Evolutionary conservation across 192 early-diverging fungal genomes (phyloP).

Genomic region (Mortierella hygrophila): DNA sequence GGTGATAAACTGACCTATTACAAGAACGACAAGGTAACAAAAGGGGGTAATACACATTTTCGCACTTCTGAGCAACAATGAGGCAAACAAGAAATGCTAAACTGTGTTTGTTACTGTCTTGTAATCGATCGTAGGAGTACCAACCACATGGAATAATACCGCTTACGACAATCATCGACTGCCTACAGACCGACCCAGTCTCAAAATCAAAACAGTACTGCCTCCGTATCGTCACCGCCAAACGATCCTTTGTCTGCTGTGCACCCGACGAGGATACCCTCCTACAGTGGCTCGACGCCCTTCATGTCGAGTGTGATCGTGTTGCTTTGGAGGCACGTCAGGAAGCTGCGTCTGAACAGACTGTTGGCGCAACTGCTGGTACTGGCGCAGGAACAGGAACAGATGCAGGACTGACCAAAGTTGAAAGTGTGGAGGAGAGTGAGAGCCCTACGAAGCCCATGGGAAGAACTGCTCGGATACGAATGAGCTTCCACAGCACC

Average conservation of each 20-base stretch:
- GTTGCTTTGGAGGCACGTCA: constrained; percentile 38
- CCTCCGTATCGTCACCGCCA: constrained; percentile 67
- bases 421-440: background rate
- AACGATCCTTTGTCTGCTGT: constrained; percentile 66
- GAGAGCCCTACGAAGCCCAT: constrained; percentile 9
- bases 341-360: constrained; percentile 13
- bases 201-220: constrained; percentile 66
- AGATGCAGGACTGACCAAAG: background rate
- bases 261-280: constrained; percentile 60
- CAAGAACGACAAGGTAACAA: constrained; percentile 64
- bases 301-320: constrained; percentile 58
- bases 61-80: too few species aligned
- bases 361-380: background rate
- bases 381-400: background rate
- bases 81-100: background rate
- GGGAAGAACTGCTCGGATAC: constrained; percentile 20
- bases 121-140: constrained; percentile 46
- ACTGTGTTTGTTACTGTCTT: background rate
- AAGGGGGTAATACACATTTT: background rate
- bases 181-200: constrained; percentile 66
- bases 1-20: constrained; percentile 70
- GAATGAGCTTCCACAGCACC: constrained; percentile 20
- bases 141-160: constrained; percentile 66
- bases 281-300: constrained; percentile 64
- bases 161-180: constrained; percentile 64